phyloP scores from a whole-genome alignment of 345 rosid species.

The Alliaria petiolata region DNA sequence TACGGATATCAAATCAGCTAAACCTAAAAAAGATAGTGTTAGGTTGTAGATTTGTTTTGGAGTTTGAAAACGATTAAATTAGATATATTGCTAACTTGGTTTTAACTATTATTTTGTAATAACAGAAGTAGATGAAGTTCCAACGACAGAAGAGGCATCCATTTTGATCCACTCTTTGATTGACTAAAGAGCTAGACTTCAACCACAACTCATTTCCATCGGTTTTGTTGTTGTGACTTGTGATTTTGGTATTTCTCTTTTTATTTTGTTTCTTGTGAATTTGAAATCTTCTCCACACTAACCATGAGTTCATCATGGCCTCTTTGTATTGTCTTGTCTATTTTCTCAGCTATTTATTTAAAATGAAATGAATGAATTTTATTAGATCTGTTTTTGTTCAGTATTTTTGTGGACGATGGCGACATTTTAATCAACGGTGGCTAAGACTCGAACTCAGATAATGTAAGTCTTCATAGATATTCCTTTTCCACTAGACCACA shows the following conservation, averaged over 20 bases:
- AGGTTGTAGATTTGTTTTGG: neutral
- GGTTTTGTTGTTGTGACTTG: neutral
- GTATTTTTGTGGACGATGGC: too few species aligned
- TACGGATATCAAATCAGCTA: neutral
- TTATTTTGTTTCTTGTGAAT: too few species aligned
- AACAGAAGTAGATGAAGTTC: conserved; percentile 53
- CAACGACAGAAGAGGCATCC: conserved; percentile 62
- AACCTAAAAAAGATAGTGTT: neutral
- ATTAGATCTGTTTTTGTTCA: too few species aligned
- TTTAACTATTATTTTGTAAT: neutral
- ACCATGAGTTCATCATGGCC: too few species aligned
- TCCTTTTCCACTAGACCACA: too few species aligned
- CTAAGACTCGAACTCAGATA: too few species aligned
- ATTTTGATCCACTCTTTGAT: conserved; percentile 62
- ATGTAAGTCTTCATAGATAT: too few species aligned
- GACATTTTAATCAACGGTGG: too few species aligned
- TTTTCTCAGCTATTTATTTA: too few species aligned
- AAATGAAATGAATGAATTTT: too few species aligned
- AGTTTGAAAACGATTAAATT: neutral
- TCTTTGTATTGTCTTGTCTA: too few species aligned
- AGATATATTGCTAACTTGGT: neutral
- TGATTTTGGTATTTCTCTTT: neutral
- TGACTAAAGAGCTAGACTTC: conserved; percentile 23
- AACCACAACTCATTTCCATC: neutral
- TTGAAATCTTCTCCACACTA: too few species aligned